Base-by-base conservation (phyloP, 352 stramenopile species). In the Globisporangium parvum region DNA sequence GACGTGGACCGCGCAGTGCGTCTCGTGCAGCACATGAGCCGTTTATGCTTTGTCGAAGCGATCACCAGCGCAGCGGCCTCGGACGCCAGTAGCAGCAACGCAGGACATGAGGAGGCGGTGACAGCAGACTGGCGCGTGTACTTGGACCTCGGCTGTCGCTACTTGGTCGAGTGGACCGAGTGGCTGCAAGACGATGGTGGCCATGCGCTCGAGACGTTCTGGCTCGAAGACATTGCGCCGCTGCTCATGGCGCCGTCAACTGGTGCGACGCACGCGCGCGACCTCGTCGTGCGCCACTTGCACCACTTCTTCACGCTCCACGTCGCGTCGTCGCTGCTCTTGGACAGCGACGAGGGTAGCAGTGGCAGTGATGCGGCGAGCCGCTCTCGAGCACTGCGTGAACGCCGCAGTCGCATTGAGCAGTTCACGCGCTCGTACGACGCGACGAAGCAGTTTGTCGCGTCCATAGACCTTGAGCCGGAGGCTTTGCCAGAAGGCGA, bases 271-370 rank as follows among this genome's bases (percentile, higher is more conserved):
- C 41, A 54, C 6, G 24, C 44, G 24, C 57, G n/a, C 1, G 48
- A 58, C 1, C 8, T 39, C 35, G n/a, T 77, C 14, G 46, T 78
- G 28, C 70, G 58, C 20, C 49, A 62, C 8, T 55, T 73, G 26
- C 71, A 77, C 47, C 73, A 87, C 47, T 82, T 79, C 31, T 84
- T 82, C 24, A 48, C 79, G 9, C 54, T 79, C 6, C 60, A 66
- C 44, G 61, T 66, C 26, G 68, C 65, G 18, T 63, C 37, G 46
- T 6, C 26, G 53, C 33, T 45, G 11, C 35, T 44, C 6, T 31
- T 15, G 10, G 48, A 45, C 1, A 15, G 6, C 0, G 35, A 11
- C 8, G 35, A 18, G 28, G 53, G 26, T 23, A 17, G 26, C 18
- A 17, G 46, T 53, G 55, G 23, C 15, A 12, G 9, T 4, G 17